Percentiles rank a stretch among this genome's conserved stretches.
Conservation (phyloP, 1,284 basidiomycete genomes). For the Veloboletus limbatus region DNA sequence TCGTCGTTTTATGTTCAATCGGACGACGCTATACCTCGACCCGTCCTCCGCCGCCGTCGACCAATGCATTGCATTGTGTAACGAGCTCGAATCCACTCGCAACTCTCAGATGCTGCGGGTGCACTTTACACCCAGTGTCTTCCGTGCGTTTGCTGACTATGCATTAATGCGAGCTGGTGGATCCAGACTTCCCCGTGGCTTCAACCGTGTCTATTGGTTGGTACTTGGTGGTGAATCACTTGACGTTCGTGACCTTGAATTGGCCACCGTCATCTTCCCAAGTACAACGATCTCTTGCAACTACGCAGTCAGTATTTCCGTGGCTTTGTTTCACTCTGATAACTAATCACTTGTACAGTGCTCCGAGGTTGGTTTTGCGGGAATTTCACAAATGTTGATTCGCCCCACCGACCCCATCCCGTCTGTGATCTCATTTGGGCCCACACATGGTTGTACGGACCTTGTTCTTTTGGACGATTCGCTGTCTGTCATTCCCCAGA, state of each 20-base stretch:
- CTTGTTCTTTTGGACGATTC: constrained; percentile 28
- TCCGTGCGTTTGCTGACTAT: constrained; percentile 30
- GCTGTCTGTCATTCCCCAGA: constrained; percentile 18
- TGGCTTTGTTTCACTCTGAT: neutral
- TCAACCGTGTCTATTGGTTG: constrained; percentile 31
- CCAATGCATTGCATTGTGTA: constrained; percentile 25
- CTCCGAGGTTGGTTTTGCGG: constrained; percentile 33
- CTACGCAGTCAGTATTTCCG: constrained; percentile 24
- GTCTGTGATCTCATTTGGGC: constrained; percentile 22
- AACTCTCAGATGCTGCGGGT: constrained; percentile 27
- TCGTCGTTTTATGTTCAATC: constrained; percentile 33
- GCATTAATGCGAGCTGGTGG: constrained; percentile 20
- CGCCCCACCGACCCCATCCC: constrained; percentile 27
- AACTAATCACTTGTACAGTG: constrained; percentile 16
- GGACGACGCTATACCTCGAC: constrained; percentile 29
- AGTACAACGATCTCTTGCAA: constrained; percentile 30
- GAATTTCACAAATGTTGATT: constrained; percentile 31
- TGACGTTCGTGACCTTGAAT: constrained; percentile 22
- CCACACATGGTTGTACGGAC: constrained; percentile 29
- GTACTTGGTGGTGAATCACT: constrained; percentile 31
- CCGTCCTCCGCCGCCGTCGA: constrained; percentile 24
- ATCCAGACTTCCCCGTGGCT: constrained; percentile 21
- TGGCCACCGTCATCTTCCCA: constrained; percentile 26
- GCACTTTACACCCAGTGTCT: constrained; percentile 30
- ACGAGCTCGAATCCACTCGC: constrained; percentile 25